Conservation (phyloP, 2,329 filamentous ascomycete species). For the Trichoderma semiorbis region DNA sequence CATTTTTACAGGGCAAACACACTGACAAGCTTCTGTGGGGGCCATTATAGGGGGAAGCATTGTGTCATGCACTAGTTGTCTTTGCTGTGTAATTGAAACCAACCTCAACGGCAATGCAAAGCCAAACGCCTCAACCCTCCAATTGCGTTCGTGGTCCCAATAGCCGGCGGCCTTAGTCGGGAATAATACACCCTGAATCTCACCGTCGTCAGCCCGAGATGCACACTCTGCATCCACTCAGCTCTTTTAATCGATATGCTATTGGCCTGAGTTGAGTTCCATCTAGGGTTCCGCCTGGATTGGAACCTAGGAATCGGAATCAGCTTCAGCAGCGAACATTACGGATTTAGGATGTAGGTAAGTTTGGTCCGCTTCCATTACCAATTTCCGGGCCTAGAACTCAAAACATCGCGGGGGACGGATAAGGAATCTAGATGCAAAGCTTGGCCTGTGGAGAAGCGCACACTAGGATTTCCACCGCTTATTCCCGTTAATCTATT, state of each 20-base stretch:
- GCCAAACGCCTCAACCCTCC: background rate
- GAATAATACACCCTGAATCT: constrained; percentile 11
- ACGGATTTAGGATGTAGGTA: background rate
- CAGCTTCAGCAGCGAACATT: background rate
- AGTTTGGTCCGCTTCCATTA: background rate
- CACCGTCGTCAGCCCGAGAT: background rate
- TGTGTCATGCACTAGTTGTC: background rate
- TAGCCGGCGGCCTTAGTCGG: constrained; percentile 10
- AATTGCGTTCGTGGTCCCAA: background rate
- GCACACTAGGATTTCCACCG: background rate
- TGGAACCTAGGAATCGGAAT: background rate
- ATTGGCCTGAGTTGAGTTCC: background rate
- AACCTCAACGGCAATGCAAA: background rate
- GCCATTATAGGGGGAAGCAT: background rate
- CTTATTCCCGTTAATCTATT: constrained; percentile 13
- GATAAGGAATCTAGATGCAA: constrained; percentile 9
- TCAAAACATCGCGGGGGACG: background rate
- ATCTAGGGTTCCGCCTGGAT: background rate
- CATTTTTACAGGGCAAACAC: background rate
- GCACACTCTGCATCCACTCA: background rate
- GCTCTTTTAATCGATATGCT: background rate
- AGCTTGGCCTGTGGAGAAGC: constrained; percentile 4
- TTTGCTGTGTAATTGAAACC: background rate
- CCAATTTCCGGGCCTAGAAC: background rate
- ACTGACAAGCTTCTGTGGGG: background rate